These are phyloP conservation scores for Rhodotorula sp. DNA, from an alignment of 1,284 basidiomycete species.

Conservation along the genomic window DNA sequence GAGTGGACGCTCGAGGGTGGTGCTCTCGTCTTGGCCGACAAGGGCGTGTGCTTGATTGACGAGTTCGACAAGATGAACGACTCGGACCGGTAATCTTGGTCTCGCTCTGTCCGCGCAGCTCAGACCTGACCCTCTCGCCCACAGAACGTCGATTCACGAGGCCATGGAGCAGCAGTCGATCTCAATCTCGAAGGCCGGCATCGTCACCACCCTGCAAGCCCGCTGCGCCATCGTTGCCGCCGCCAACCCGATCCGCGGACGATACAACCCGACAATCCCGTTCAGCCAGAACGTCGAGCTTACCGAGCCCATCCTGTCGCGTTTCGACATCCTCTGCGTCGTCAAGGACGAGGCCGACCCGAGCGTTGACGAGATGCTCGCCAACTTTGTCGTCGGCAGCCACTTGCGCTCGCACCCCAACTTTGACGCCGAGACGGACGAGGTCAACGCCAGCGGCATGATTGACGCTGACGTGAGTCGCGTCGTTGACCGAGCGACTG, in stretches of 20 bases:
- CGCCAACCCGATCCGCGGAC: slow-evolving; percentile 92
- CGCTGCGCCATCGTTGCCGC: slow-evolving; percentile 96
- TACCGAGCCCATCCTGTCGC: slow-evolving; percentile 97
- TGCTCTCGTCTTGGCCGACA: slow-evolving; percentile 94
- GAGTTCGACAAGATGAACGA: slow-evolving; percentile 99
- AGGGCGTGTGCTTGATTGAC: slow-evolving; percentile 97
- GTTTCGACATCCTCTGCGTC: slow-evolving; percentile 96
- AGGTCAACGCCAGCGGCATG: slow-evolving; percentile 60
- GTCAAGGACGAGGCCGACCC: slow-evolving; percentile 98
- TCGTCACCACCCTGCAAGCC: slow-evolving; percentile 93
- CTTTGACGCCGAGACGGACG: slow-evolving; percentile 80
- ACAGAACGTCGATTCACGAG: slow-evolving; percentile 94
- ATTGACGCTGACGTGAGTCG: slow-evolving; percentile 78
- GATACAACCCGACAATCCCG: slow-evolving; percentile 95
- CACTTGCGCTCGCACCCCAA: slow-evolving; percentile 91
- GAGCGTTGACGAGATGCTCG: slow-evolving; percentile 92
- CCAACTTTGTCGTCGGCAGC: slow-evolving; percentile 94
- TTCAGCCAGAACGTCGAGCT: slow-evolving; percentile 99
- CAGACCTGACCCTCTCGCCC: neutral
- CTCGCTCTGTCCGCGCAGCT: too few species aligned
- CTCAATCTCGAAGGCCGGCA: slow-evolving; percentile 98
- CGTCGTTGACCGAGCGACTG: too few species aligned
- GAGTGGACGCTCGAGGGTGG: slow-evolving; percentile 99
- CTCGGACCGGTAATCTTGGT: slow-evolving; percentile 53
- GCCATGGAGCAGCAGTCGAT: slow-evolving; percentile 99